Evolutionary conservation across 768 basidiomycete species (phyloP).

Genomic region (Boletus rubescentipes): DNA sequence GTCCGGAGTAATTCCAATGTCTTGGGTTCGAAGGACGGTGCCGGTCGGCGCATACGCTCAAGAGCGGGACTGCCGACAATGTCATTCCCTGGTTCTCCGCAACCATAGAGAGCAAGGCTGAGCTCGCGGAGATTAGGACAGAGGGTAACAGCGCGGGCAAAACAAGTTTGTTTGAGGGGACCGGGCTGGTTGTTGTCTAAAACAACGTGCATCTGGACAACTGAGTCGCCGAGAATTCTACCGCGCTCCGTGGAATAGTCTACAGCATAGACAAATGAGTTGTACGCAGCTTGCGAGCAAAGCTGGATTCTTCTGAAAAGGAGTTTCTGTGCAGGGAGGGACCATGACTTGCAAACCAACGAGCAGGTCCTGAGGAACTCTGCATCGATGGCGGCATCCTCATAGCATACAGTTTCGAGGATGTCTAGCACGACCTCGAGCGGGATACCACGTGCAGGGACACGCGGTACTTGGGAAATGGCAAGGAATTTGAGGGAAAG

Average conservation of each 20-base stretch:
- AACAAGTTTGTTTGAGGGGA: constrained; percentile 52
- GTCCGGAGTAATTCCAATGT: constrained; percentile 52
- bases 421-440: constrained; percentile 63
- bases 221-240: constrained; percentile 50
- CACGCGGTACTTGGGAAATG: constrained; percentile 16
- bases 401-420: constrained; percentile 54
- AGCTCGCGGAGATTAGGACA: constrained; percentile 63
- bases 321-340: constrained; percentile 58
- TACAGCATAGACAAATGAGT: constrained; percentile 53
- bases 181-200: constrained; percentile 70
- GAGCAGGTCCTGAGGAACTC: constrained; percentile 52
- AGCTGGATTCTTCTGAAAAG: constrained; percentile 60
- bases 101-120: constrained; percentile 59
- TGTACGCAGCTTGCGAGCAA: constrained; percentile 50
- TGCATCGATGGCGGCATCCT: constrained; percentile 37
- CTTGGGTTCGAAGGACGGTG: constrained; percentile 52
- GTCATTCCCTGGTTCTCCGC: constrained; percentile 49
- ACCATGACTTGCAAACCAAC: constrained; percentile 69
- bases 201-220: constrained; percentile 52
- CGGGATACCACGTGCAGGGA: constrained; percentile 43
- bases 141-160: constrained; percentile 54
- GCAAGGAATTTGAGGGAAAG: constrained; percentile 22
- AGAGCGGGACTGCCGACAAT: constrained; percentile 47
- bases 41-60: constrained; percentile 47
- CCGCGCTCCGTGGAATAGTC: constrained; percentile 48